Percentiles rank a stretch among this genome's conserved stretches.
Evolutionary conservation across 805 yeast species (phyloP).

Genomic region (Yamadazyma insecticola): DNA sequence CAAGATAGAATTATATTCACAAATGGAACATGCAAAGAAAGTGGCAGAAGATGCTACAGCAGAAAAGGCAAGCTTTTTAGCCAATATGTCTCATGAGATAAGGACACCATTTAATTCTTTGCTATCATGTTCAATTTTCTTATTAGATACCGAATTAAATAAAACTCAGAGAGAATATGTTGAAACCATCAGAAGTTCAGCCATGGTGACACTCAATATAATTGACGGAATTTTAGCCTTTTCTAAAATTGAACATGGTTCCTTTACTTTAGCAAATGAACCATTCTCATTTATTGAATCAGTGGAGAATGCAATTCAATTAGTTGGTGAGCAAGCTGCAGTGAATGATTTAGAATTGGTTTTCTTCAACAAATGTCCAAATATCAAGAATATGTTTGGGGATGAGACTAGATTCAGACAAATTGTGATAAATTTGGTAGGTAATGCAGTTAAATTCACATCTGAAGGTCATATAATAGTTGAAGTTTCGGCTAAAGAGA

Average conservation of each 20-base stretch:
- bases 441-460: conserved; percentile 53
- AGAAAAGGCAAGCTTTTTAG: conserved; percentile 49
- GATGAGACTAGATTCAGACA: conserved; percentile 49
- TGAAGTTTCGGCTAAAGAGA: conserved; percentile 25
- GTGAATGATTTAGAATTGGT: conserved; percentile 42
- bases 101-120: conserved; percentile 53
- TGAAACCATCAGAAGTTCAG: conserved; percentile 47
- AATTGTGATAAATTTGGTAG: conserved; percentile 46
- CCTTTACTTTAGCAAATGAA: conserved; percentile 39
- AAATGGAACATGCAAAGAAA: conserved; percentile 40
- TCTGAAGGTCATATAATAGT: conserved; percentile 38
- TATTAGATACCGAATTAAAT: conserved; percentile 43
- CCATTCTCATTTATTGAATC: conserved; percentile 43
- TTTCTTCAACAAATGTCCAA: conserved; percentile 37
- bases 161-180: conserved; percentile 46
- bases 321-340: conserved; percentile 45
- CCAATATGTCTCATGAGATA: conserved; percentile 55
- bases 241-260: conserved; percentile 53
- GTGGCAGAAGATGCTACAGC: conserved; percentile 51
- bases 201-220: conserved; percentile 47
- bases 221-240: conserved; percentile 53
- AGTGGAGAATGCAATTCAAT: conserved; percentile 44
- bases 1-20: conserved; percentile 42
- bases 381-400: conserved; percentile 36
- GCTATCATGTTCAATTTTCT: conserved; percentile 44